Evolutionary conservation across 495 filamentous ascomycete species (phyloP), one percentile per base, ranked within the genome.

Genomic region (Jackrogersella multiformis): DNA sequence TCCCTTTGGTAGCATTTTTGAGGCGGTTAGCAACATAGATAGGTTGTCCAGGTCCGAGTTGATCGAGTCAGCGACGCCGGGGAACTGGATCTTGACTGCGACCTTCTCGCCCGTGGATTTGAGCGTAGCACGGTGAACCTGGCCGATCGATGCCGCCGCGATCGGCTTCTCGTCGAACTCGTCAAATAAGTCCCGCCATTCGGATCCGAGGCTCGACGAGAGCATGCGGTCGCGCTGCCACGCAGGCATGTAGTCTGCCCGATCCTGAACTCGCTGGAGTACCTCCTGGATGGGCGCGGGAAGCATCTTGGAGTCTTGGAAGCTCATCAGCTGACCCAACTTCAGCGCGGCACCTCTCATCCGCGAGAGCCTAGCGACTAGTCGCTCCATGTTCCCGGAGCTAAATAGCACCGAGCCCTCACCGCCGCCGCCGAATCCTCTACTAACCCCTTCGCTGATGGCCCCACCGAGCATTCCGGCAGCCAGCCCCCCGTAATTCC

Each of bases 261-360:
- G 90, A 77, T 99, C 96, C 75, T 99, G 95, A 0, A 99, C 96
- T 1, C 95, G 88, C 72, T 95, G 92, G 15, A 99, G 83, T 28
- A 99, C 92, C 68, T 93, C 85, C 54, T 92, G 88, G 26, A 99
- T 92, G 0, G 90, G 85, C 1, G 84, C 86, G 4, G 95, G 95
- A 0, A 99, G 85, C 89, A 98, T 91, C 73, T 97, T 97, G n/a
- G 91, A 87, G 76, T 99, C 94, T 87, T 99, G 95, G 73, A 99
- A 93, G 71, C 91, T 95, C 79, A 99, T 89, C 90, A 99, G 93
- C 78, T 99, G 95, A 4, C 95, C 95, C 4, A 99, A 79, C 77
- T 99, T 99, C n/a, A 99, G 80, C 41, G 95, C 95, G n/a, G 95
- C 96, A 20, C 95, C 95, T 70, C 95, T 88, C 95, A 99, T 99